Evolutionary conservation across 1,284 basidiomycete genomes (phyloP).

Genomic region (Rhodotorula glutinis): DNA sequence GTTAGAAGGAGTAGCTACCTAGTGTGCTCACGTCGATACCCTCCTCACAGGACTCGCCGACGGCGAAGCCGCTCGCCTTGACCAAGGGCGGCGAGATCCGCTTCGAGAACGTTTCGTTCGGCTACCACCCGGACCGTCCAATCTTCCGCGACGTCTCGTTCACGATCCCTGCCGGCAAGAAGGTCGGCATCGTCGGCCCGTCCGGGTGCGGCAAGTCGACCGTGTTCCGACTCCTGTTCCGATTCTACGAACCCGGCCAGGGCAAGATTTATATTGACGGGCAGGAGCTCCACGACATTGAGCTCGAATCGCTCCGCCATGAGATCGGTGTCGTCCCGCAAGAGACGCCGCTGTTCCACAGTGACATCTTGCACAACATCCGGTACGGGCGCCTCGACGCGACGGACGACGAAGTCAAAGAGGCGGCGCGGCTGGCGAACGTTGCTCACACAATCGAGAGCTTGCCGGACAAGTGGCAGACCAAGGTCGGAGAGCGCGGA

Average conservation of each 20-base stretch:
- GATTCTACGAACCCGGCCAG: slow-evolving; percentile 82
- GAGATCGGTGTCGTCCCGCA: slow-evolving; percentile 93
- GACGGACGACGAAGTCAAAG: slow-evolving; percentile 79
- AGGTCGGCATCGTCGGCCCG: slow-evolving; percentile 93
- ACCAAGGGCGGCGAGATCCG: slow-evolving; percentile 75
- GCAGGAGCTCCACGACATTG: slow-evolving; percentile 75
- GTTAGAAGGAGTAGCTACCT: too few species aligned
- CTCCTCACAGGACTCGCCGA: slow-evolving; percentile 60
- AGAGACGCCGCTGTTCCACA: slow-evolving; percentile 96
- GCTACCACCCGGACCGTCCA: slow-evolving; percentile 81
- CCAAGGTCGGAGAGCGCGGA: slow-evolving; percentile 91
- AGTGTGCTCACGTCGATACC: not conserved
- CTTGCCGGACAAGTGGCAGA: slow-evolving; percentile 80
- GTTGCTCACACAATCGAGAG: slow-evolving; percentile 76
- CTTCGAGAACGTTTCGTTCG: slow-evolving; percentile 90
- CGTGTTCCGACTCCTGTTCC: slow-evolving; percentile 86
- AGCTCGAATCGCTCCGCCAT: slow-evolving; percentile 68
- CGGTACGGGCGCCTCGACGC: slow-evolving; percentile 88
- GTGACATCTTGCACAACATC: slow-evolving; percentile 90
- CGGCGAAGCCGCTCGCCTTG: slow-evolving; percentile 66
- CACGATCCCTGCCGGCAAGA: slow-evolving; percentile 88
- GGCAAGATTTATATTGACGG: slow-evolving; percentile 82
- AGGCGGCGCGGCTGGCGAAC: slow-evolving; percentile 78
- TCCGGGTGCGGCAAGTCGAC: slow-evolving; percentile 98
- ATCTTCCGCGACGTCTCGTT: slow-evolving; percentile 90